Base-by-base conservation (phyloP, 2,329 filamentous ascomycete genomes). In the Rasamsonia emersonii region DNA sequence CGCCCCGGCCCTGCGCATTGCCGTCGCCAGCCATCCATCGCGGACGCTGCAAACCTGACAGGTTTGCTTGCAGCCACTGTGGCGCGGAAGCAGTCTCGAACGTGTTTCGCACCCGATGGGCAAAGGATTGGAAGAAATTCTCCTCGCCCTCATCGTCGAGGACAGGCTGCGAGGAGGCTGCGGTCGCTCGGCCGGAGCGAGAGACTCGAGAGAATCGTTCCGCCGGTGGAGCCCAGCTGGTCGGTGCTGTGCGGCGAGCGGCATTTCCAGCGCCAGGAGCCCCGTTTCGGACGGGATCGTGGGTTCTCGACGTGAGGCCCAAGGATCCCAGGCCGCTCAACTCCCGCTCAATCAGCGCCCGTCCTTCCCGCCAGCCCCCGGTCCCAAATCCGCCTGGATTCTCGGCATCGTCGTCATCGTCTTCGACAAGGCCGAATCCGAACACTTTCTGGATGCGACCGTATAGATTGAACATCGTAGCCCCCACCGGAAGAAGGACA, bases 391-490 rank as follows among this genome's bases (percentile, higher is more conserved):
- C 74, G 3, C 67, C 67, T 5, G 70, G 65, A 30, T 74, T 75
- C 21, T 62, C 61, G 13, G 76, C 73, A 9, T 80, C 77, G 9
- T 77, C 48, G 8, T 77, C 48, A 23, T 88, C 82, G 20, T 86
- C 82, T 25, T 88, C 76, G 1, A 88, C 65, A 23, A 85, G 75
- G 20, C 81, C 84, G 37, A 93, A 85, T 9, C 91, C 89, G 35
- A 89, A 73, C 33, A 82, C 57, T 16, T 77, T 79, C 56, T 80
- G 83, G 17, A 89, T 73, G 41, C 76, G 80, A 24, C 86, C 82
- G 54, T 98, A 98, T 1, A 96, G 65, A 17, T 89, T 89, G 61
- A 96, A 95, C 0, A 89, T 61, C 0, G 85, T 89, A 3, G 88
- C 88, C 15, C 77, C 71, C 2, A 95, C 84, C 1, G 91, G 91